Evolutionary conservation across 148 eudicot genomes (phyloP), one percentile per base, ranked within the genome.

Genomic region (Spergularia marina): DNA sequence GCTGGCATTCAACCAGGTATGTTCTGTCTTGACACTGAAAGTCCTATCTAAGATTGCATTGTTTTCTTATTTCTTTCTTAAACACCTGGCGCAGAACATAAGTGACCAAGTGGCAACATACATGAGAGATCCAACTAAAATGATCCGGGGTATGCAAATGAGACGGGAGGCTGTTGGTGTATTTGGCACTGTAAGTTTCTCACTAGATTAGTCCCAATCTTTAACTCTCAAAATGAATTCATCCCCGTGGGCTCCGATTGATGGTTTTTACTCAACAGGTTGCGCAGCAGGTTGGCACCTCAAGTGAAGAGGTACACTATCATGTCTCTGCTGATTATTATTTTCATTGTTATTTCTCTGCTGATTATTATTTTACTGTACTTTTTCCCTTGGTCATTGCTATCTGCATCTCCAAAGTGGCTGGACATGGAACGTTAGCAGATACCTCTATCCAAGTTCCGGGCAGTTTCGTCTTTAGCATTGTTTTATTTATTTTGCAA

Each of bases 51-150:
- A 4, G 60, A 71, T 71, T 51, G 30, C 41, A 49, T 75, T 39
- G 36, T 72, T 17, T 59, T 25, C 65, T 65, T 54, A 4, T 56
- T 23, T 36, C 68, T 72, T 54, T 71, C 65, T 61, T 57, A 65
- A 21, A 10, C 15, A 66, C 74, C 9, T 56, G 47, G 60, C 82
- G 68, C 83, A 94, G 98, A 86, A 86, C 80, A 88, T 94, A 76
- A 94, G 97, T 71, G 88, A 90, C 67, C 98, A 94, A 87, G 98
- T 94, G 61, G 91, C 89, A 54, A 85, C 85, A 14, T 90, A 90
- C 77, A 94, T 94, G 98, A 90, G 97, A 82, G 97, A 91, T 84
- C 98, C 98, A 70, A 90, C 85, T 83, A 90, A 89, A 82, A 89
- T 94, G 98, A 77, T 91, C 25, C 91, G 84, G 84, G 88, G 96